Percentiles rank a stretch among this genome's conserved stretches.
Conservation (phyloP, 768 basidiomycete genomes). For the Leccinum subgranulosum region DNA sequence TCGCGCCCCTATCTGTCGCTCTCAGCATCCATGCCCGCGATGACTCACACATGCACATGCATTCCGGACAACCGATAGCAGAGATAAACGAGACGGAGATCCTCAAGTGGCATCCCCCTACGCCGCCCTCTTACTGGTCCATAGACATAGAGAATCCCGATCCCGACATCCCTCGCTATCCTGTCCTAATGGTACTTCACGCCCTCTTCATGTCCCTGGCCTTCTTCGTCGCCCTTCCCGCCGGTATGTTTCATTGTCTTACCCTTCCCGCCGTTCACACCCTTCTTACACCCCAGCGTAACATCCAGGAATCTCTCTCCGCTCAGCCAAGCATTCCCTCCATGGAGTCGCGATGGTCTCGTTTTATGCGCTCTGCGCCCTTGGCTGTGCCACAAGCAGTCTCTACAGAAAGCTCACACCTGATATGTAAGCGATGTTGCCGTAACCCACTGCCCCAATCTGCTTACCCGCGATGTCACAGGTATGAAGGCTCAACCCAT, state of each 20-base stretch:
- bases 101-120: conserved; percentile 58
- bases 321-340: conserved; percentile 69
- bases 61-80: conserved; percentile 46
- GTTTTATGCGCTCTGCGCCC: conserved; percentile 57
- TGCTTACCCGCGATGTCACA: conserved; percentile 27
- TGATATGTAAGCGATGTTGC: conserved; percentile 59
- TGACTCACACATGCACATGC: conserved; percentile 45
- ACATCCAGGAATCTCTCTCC: conserved; percentile 68
- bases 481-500: conserved; percentile 71
- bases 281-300: not conserved
- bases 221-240: conserved; percentile 80
- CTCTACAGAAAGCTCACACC: conserved; percentile 79
- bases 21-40: conserved; percentile 16
- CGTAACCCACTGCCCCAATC: conserved; percentile 5
- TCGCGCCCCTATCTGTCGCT: conserved; percentile 15
- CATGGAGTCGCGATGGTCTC: conserved; percentile 54
- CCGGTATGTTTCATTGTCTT: conserved; percentile 47
- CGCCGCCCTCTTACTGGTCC: conserved; percentile 80
- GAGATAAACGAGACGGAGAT: conserved; percentile 79
- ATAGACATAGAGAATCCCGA: conserved; percentile 65
- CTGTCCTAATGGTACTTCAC: conserved; percentile 73
- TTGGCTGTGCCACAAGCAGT: conserved; percentile 67
- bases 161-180: conserved; percentile 45
- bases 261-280: not conserved
- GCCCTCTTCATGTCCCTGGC: conserved; percentile 71